phyloP scores from a whole-genome alignment of 1,284 basidiomycete species.

The Prillingera fragicola region DNA sequence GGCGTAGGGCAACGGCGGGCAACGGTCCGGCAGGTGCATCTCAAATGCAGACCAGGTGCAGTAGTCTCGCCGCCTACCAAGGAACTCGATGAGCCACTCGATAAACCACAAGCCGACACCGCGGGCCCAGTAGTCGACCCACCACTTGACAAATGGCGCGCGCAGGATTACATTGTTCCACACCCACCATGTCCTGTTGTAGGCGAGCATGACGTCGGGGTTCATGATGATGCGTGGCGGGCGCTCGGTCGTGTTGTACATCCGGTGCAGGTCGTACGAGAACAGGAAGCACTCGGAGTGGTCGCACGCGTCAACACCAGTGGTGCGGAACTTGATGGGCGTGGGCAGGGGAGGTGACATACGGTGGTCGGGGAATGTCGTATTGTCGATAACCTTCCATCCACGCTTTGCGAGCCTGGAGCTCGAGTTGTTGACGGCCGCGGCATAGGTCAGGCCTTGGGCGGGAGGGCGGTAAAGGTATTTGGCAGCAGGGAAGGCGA shows the following conservation, averaged over 20 bases:
- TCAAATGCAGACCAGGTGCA: slow-evolving; percentile 32
- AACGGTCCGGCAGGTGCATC: slow-evolving; percentile 18
- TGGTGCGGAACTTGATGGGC: slow-evolving; percentile 52
- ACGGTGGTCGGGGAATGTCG: slow-evolving; percentile 30
- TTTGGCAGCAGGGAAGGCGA: slow-evolving; percentile 53
- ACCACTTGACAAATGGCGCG: slow-evolving; percentile 51
- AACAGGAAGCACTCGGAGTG: slow-evolving; percentile 56
- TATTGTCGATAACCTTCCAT: slow-evolving; percentile 41
- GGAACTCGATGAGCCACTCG: slow-evolving; percentile 28
- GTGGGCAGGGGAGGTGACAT: slow-evolving; percentile 44
- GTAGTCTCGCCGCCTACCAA: slow-evolving; percentile 21
- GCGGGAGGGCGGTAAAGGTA: slow-evolving; percentile 46
- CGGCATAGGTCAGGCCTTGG: slow-evolving; percentile 14
- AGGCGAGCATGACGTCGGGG: slow-evolving; percentile 49
- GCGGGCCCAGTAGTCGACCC: slow-evolving; percentile 42
- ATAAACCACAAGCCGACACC: slow-evolving; percentile 18
- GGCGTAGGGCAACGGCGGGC: slow-evolving; percentile 23
- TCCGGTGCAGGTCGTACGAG: slow-evolving; percentile 56
- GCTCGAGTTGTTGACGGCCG: background rate
- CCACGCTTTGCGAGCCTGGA: slow-evolving; percentile 17
- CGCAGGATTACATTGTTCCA: slow-evolving; percentile 54
- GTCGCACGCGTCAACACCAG: slow-evolving; percentile 50
- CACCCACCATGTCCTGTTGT: slow-evolving; percentile 48
- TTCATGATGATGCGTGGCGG: slow-evolving; percentile 52
- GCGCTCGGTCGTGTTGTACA: slow-evolving; percentile 44